Base-by-base conservation (phyloP, 2,329 filamentous ascomycete genomes). In the Aspergillus candidus region DNA sequence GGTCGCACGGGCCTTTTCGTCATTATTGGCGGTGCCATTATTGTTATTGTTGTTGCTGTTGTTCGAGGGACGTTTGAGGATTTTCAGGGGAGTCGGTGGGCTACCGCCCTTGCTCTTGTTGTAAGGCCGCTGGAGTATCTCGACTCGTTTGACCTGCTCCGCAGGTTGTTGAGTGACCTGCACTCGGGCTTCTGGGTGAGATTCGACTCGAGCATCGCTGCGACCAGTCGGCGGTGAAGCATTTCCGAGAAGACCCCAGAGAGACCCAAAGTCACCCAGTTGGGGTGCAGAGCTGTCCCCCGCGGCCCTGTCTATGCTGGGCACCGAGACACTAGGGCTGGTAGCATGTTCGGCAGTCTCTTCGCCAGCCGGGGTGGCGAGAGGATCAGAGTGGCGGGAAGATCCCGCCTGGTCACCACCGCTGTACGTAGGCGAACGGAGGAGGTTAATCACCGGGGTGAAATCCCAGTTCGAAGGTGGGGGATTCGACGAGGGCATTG, bases 401-500 rank as follows among this genome's bases (percentile, higher is more conserved):
- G 39, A 27, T 33, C 27, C 27, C 33, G 54, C 44, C 27, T 36
- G 43, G 35, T 47, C 37, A 44, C 48, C 35, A 22, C 41, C 41
- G 35, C 46, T 36, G 18, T 51, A 49, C 7, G 55, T 55, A 14
- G 66, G 62, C 11, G 63, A 67, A 38, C 62, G 57, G 6, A 73
- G 61, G 38, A 74, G 63, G 49, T 67, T 61, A 50, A 71, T 66
- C 50, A 69, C 72, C 53, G 66, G 62, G 51, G 62, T 59, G 46
- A 74, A 69, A 58, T 73, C 71, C 72, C 72, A 74, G 42, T 60
- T 58, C 32, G 62, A 62, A 45, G 56, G 41, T 15, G 52, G 48
- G 41, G 57, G 52, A 44, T 52, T 42, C 34, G 57, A 50, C 37
- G 46, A 40, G 45, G 55, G 55, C 67, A 66, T 66, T 61, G 61